These are phyloP conservation scores for Cordyceps farinosa DNA, from an alignment of 2,329 filamentous ascomycete species.

Conservation along the genomic window DNA sequence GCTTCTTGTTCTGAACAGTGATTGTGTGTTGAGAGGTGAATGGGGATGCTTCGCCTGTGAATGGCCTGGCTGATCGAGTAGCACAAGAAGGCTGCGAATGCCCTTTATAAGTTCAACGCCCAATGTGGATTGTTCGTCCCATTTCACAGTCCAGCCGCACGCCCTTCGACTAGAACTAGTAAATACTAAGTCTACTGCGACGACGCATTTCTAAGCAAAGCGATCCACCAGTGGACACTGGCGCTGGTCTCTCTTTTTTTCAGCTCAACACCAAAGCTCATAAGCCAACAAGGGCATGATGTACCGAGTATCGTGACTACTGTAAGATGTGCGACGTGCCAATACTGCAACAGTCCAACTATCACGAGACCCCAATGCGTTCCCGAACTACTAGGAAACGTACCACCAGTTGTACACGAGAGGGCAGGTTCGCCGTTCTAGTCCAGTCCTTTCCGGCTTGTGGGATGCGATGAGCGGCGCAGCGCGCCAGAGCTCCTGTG, in stretches of 20 bases:
- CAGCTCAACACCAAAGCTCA: neutral
- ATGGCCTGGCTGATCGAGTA: neutral
- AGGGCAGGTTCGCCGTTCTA: neutral
- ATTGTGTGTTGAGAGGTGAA: neutral
- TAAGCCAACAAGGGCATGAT: neutral
- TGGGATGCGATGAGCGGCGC: neutral
- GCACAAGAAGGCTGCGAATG: neutral
- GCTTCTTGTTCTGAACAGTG: neutral
- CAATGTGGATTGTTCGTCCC: neutral
- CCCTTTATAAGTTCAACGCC: constrained; percentile 1
- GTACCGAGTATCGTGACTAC: neutral
- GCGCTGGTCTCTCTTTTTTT: neutral
- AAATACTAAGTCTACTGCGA: neutral
- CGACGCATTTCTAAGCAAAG: constrained; percentile 12
- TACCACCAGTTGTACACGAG: neutral
- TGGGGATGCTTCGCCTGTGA: neutral
- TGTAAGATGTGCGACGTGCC: neutral
- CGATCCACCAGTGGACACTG: neutral
- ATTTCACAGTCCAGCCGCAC: constrained; percentile 9
- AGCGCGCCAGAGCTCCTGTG: neutral
- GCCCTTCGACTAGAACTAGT: neutral
- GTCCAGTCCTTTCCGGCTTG: neutral
- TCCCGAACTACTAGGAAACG: neutral
- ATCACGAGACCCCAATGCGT: neutral
- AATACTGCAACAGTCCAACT: neutral